These are phyloP conservation scores for Phytophthora colocasiae DNA, from an alignment of 352 stramenopile genomes.

Conservation along the genomic window DNA sequence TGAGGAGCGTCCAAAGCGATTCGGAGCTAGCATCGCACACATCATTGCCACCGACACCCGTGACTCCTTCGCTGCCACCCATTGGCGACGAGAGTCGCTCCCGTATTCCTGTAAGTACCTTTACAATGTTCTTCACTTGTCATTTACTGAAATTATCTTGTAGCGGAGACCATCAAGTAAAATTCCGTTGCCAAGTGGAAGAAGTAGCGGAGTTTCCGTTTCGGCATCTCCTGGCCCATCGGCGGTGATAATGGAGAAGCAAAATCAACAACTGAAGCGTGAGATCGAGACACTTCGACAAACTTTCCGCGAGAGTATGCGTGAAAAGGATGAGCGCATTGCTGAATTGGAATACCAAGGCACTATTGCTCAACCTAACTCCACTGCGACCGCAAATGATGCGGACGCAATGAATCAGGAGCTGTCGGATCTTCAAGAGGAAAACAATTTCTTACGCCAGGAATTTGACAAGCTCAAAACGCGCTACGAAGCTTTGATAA, in stretches of 20 bases:
- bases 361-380: conserved; percentile 5
- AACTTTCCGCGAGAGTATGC: conserved; percentile 61
- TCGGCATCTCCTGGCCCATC: conserved; percentile 11
- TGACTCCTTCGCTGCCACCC: conserved; percentile 20
- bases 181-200: conserved; percentile 15
- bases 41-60: not conserved
- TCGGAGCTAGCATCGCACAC: not conserved
- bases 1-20: conserved; percentile 25
- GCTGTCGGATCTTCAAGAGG: conserved; percentile 63
- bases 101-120: conserved; percentile 44
- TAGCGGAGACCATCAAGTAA: conserved; percentile 40
- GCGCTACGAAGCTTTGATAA: conserved; percentile 56
- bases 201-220: not conserved
- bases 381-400: not conserved
- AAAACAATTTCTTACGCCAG: conserved; percentile 71
- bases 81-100: conserved; percentile 31
- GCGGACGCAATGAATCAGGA: conserved; percentile 36
- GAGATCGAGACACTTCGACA: conserved; percentile 52
- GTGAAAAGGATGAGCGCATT: conserved; percentile 71
- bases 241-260: conserved; percentile 28
- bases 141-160: conserved; percentile 4
- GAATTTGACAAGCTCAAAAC: conserved; percentile 76
- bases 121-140: not conserved
- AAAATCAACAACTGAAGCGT: conserved; percentile 35
- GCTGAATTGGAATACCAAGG: conserved; percentile 42